Evolutionary conservation across 768 basidiomycete genomes (phyloP), one percentile per base, ranked within the genome.

Genomic region (Russula emetica): DNA sequence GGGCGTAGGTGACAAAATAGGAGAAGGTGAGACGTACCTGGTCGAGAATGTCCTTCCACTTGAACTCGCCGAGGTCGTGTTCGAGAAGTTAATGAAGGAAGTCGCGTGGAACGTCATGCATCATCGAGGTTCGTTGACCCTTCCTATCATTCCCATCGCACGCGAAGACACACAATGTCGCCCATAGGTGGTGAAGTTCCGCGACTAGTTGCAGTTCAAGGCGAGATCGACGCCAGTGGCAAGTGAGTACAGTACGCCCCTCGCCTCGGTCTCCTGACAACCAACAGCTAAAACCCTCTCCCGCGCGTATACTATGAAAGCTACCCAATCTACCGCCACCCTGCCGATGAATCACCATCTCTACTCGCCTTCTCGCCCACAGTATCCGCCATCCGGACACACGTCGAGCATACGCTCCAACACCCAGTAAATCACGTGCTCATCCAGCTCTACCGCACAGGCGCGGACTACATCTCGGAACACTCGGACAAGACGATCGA

Each of bases 401-500:
- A 82, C 57, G 87, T 89, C 30, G 82, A 91, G 69, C 74, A 76
- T 59, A 78, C 79, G 8, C 72, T 86, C 13, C 69, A 76, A 28
- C 88, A 90, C 61, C 86, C 85, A 1, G 83, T 92, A 6, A 93
- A 93, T 70, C 90, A 93, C 69, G 90, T 89, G 54, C 81, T 93
- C 38, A 90, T 92, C 56, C 91, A 92, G 70, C 80, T 83, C 71
- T 92, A 92, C 71, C 88, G 91, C 61, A 80, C 79, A 13, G 91
- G 90, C 6, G 83, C 82, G 32, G 91, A 92, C 73, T 88, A 86
- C 74, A 92, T 92, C 66, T 91, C 90, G 0, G 90, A 92, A 69
- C 90, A 93, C 72, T 88, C 88, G 0, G 90, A 93, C 73, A 93
- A 93, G 75, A 93, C 90, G 6, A 82, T 92, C 68, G 91, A 93